Percentiles rank a stretch among this genome's conserved stretches.
These are phyloP conservation scores for Lepraria neglecta DNA, from an alignment of 495 filamentous ascomycete species.

Conservation along the genomic window DNA sequence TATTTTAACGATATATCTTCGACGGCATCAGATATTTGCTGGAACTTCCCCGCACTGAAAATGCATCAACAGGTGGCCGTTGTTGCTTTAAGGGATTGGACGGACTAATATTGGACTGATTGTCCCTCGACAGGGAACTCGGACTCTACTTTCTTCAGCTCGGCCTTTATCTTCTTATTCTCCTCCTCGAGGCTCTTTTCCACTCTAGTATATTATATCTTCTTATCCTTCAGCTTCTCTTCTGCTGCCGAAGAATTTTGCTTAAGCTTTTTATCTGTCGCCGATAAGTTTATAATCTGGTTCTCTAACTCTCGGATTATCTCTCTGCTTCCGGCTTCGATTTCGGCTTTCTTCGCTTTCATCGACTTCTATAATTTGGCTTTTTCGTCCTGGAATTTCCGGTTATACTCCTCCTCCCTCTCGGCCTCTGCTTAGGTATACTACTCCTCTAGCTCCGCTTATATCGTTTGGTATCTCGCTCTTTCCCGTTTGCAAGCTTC, in stretches of 20 bases:
- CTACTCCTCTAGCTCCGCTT: conserved; percentile 9
- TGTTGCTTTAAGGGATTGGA: conserved; percentile 11
- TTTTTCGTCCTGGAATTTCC: conserved; percentile 20
- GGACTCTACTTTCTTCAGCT: conserved; percentile 12
- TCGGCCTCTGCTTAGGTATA: conserved; percentile 12
- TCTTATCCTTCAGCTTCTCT: conserved; percentile 19
- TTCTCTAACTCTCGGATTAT: conserved; percentile 12
- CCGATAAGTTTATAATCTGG: conserved; percentile 1
- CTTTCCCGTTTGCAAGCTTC: conserved; percentile 12
- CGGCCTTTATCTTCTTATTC: conserved; percentile 5
- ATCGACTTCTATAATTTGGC: conserved; percentile 16
- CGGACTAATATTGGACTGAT: conserved; percentile 18
- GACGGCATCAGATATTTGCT: conserved; percentile 13
- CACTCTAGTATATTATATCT: conserved; percentile 12
- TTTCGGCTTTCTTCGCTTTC: conserved; percentile 21
- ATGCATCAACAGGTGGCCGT: conserved; percentile 12
- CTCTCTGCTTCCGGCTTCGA: conserved; percentile 18
- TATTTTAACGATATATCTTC: conserved; percentile 17
- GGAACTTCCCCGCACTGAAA: conserved; percentile 14
- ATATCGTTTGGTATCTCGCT: conserved; percentile 8
- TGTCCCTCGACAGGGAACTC: conserved; percentile 17
- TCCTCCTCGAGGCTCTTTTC: conserved; percentile 19
- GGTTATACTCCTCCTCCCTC: conserved; percentile 16
- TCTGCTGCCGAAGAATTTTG: conserved; percentile 15
- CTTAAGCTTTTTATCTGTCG: conserved; percentile 8